Conservation (phyloP, 129 eudicot species). For the Helichrysum umbraculigerum region DNA sequence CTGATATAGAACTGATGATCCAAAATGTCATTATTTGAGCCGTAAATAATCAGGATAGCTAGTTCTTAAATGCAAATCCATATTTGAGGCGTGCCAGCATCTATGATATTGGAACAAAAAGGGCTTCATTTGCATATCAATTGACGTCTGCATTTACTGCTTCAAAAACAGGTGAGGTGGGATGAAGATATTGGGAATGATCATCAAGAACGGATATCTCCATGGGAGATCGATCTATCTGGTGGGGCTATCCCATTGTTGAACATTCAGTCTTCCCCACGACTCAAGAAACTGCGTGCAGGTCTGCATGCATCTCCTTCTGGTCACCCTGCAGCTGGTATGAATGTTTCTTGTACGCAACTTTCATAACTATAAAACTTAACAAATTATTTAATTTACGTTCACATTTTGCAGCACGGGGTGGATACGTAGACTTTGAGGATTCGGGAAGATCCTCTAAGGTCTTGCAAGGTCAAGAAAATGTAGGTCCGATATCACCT, state of each 20-base stretch:
- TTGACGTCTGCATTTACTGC: background rate
- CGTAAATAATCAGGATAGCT: no score
- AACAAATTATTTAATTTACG: background rate
- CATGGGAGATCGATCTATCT: slow-evolving; percentile 90
- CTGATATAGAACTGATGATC: no score
- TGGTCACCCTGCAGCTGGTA: slow-evolving; percentile 52
- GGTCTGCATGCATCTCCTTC: slow-evolving; percentile 58
- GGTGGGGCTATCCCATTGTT: slow-evolving; percentile 56
- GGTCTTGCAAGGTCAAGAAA: slow-evolving; percentile 99
- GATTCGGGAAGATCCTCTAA: slow-evolving; percentile 83
- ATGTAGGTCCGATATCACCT: slow-evolving; percentile 69
- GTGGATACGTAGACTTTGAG: slow-evolving; percentile 85
- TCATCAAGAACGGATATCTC: slow-evolving; percentile 85
- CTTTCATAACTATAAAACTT: background rate
- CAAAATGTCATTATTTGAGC: no score
- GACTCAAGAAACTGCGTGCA: slow-evolving; percentile 77
- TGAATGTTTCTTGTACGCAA: background rate
- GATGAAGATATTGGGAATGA: slow-evolving; percentile 67
- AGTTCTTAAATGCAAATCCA: no score
- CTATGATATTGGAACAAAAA: background rate
- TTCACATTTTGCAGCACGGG: slow-evolving; percentile 49
- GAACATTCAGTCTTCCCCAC: slow-evolving; percentile 76
- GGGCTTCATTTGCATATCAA: background rate
- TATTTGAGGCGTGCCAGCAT: no score
- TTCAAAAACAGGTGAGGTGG: slow-evolving; percentile 79